A percentile compares a stretch with the other conserved stretches of the same genome.
These are phyloP conservation scores for Pseudoperonospora humuli DNA, from an alignment of 352 stramenopile species.

Conservation along the genomic window DNA sequence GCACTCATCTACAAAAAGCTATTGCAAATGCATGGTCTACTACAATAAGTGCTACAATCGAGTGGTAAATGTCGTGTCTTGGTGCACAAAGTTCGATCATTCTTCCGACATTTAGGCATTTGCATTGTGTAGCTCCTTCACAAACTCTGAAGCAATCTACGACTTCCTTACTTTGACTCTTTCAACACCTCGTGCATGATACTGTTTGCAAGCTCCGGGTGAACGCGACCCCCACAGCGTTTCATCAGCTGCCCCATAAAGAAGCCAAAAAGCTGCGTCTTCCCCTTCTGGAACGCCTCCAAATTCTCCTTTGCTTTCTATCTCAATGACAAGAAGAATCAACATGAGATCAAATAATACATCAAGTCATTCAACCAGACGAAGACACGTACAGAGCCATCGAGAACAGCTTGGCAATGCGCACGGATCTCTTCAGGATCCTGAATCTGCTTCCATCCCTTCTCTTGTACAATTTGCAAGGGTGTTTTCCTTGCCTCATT, in stretches of 20 bases:
- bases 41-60: no score
- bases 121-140: conserved; percentile 10
- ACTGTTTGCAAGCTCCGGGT: conserved; percentile 66
- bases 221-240: conserved; percentile 78
- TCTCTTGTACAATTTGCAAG: conserved; percentile 79
- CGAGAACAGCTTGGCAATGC: conserved; percentile 73
- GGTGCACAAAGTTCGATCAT: neutral
- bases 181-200: conserved; percentile 54
- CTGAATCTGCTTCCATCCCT: conserved; percentile 86
- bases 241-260: conserved; percentile 94
- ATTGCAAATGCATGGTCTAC: conserved; percentile 61
- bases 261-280: conserved; percentile 92
- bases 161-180: conserved; percentile 4
- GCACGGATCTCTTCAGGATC: conserved; percentile 58
- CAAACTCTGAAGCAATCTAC: conserved; percentile 2
- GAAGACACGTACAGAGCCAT: conserved; percentile 52
- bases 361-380: neutral
- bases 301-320: conserved; percentile 65
- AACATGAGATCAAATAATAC: conserved; percentile 1
- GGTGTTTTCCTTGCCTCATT: conserved; percentile 41
- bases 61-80: neutral
- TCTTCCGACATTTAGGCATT: neutral
- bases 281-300: conserved; percentile 64
- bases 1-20: conserved; percentile 75
- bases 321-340: conserved; percentile 4